A percentile compares a stretch with the other conserved stretches of the same genome.
Evolutionary conservation across 306 rosid species (phyloP).

Genomic region (Gastrolobium villosum): DNA sequence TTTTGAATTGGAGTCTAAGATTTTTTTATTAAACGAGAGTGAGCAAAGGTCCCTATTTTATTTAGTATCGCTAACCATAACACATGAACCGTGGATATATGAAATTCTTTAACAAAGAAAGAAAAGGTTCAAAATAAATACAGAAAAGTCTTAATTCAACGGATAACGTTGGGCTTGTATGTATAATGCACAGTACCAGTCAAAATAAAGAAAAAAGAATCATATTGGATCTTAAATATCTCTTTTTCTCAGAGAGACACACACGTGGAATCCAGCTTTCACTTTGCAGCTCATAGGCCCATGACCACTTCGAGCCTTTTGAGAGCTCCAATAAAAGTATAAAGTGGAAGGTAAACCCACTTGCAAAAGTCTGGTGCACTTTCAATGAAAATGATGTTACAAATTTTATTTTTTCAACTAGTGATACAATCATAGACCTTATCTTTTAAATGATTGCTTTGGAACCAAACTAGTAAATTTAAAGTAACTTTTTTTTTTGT

Average conservation of each 20-base stretch:
- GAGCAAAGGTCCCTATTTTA: too few species aligned
- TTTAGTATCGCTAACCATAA: not conserved
- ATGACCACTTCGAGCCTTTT: slow-evolving; percentile 54
- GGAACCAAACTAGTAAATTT: not conserved
- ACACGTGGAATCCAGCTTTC: slow-evolving; percentile 41
- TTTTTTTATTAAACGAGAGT: too few species aligned
- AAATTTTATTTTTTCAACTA: slow-evolving; percentile 2
- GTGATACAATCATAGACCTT: slow-evolving; percentile 34
- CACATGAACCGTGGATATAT: not conserved
- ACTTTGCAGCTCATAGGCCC: slow-evolving; percentile 52
- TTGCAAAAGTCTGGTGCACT: slow-evolving; percentile 55
- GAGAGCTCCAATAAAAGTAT: slow-evolving; percentile 54
- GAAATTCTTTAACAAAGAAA: not conserved
- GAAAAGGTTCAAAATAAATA: not conserved
- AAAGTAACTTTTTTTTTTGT: slow-evolving; percentile 21
- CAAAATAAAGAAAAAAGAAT: slow-evolving; percentile 41
- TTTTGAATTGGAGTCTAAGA: too few species aligned
- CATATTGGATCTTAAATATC: slow-evolving; percentile 42
- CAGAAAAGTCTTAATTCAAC: not conserved
- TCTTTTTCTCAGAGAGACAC: slow-evolving; percentile 21
- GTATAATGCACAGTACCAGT: not conserved
- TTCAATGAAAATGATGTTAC: slow-evolving; percentile 59
- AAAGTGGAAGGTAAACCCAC: slow-evolving; percentile 44
- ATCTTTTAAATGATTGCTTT: slow-evolving; percentile 40
- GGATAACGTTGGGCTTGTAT: slow-evolving; percentile 23